Evolutionary conservation across 352 stramenopile genomes (phyloP).

Genomic region (Pythium plurisporium): DNA sequence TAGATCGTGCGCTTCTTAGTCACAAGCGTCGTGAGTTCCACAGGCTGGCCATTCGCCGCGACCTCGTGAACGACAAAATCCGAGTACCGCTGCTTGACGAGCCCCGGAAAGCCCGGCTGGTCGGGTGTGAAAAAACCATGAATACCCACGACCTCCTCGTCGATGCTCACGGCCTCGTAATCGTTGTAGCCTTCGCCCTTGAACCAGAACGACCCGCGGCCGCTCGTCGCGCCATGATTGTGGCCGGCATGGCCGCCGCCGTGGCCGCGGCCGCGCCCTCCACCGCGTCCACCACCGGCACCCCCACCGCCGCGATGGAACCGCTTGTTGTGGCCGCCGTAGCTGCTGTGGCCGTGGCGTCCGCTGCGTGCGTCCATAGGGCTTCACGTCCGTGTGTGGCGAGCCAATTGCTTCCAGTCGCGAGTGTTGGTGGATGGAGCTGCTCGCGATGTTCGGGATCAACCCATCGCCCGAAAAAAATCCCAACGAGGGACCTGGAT

Average conservation of each 20-base stretch:
- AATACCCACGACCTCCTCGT: conserved; percentile 41
- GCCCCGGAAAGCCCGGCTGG: conserved; percentile 34
- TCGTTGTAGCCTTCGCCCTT: conserved; percentile 33
- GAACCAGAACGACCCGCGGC: conserved; percentile 6
- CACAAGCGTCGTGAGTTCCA: conserved; percentile 25
- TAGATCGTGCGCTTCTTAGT: conserved; percentile 23
- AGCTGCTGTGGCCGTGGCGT: background rate
- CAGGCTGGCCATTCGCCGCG: conserved; percentile 15
- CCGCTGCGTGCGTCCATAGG: conserved; percentile 14
- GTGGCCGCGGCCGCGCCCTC: conserved; percentile 17
- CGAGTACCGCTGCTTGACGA: conserved; percentile 63
- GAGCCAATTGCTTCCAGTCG: conserved; percentile 12
- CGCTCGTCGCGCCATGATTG: conserved; percentile 9
- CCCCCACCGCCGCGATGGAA: conserved; percentile 15
- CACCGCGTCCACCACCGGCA: conserved; percentile 9
- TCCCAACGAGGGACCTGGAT: conserved; percentile 6
- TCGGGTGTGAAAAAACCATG: conserved; percentile 29
- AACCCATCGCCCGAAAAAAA: background rate
- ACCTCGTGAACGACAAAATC: conserved; percentile 72
- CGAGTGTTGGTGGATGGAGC: conserved; percentile 6
- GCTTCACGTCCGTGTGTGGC: background rate
- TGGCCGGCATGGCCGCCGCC: conserved; percentile 18
- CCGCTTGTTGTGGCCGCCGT: background rate
- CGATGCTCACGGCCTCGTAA: conserved; percentile 30
- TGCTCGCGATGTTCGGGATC: background rate